phyloP scores from a whole-genome alignment of 2,329 filamentous ascomycete species.

The Penicillium capsulatum region DNA sequence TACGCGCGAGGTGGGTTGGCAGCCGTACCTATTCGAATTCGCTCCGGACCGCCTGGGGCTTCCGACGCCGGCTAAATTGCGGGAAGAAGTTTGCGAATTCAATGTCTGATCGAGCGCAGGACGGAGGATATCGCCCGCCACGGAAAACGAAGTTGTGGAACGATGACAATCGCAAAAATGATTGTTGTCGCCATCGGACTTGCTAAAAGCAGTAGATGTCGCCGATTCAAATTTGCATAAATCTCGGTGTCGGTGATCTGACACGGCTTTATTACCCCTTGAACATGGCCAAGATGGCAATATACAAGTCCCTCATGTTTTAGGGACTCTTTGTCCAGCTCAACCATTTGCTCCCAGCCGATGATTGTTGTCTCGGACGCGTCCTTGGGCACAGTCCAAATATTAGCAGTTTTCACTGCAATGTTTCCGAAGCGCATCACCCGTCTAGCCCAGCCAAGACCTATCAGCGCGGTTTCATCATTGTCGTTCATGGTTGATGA shows the following conservation, averaged over 20 bases:
- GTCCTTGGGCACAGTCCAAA: not conserved
- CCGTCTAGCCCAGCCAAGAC: not conserved
- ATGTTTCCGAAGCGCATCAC: not conserved
- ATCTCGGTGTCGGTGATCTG: conserved; percentile 8
- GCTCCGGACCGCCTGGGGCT: not conserved
- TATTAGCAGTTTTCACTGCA: not conserved
- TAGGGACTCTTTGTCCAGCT: not conserved
- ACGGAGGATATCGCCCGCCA: not conserved
- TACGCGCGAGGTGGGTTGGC: not conserved
- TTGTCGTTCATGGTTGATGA: not conserved
- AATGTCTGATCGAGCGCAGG: not conserved
- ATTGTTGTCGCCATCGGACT: not conserved
- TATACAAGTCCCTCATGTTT: not conserved
- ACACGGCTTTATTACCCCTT: conserved; percentile 2
- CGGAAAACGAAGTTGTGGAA: not conserved
- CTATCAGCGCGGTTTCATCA: not conserved
- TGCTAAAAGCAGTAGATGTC: not conserved
- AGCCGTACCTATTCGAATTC: not conserved
- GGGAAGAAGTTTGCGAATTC: not conserved
- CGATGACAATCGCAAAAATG: not conserved
- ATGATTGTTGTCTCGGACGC: not conserved
- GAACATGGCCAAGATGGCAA: not conserved
- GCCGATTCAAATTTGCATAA: not conserved
- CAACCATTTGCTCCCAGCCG: not conserved
- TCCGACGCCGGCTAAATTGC: not conserved